Conservation (phyloP, 768 basidiomycete genomes). For the Termitomyces heimii region DNA sequence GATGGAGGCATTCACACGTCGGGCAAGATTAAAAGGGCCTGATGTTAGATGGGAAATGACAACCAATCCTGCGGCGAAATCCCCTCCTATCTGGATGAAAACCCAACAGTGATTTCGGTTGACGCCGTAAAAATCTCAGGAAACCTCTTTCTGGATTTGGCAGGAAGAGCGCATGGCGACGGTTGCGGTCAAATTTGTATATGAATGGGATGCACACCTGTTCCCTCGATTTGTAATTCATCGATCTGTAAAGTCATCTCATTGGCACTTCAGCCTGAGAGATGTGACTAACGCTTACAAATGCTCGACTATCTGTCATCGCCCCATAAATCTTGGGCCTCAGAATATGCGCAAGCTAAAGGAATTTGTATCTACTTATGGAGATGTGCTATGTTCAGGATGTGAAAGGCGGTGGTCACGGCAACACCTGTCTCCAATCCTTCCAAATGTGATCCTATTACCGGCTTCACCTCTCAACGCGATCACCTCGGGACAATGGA, state of each 20-base stretch:
- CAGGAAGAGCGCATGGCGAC: not conserved
- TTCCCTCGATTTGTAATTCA: not conserved
- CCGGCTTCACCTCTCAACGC: not conserved
- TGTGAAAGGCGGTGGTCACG: not conserved
- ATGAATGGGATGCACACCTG: not conserved
- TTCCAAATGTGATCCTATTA: not conserved
- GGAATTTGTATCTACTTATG: not conserved
- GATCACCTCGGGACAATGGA: not conserved
- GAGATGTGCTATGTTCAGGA: not conserved
- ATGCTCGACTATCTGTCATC: not conserved
- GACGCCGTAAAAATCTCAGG: not conserved
- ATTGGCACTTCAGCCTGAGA: not conserved
- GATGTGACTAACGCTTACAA: not conserved
- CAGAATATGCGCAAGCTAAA: not conserved
- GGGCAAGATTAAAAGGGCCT: not conserved
- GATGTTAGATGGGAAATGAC: not conserved
- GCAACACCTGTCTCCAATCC: not conserved
- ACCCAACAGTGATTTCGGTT: not conserved
- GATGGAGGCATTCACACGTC: not conserved
- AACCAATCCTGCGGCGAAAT: not conserved
- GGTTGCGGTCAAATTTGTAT: not conserved
- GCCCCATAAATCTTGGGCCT: not conserved
- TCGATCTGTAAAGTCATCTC: not conserved
- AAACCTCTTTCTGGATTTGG: not conserved
- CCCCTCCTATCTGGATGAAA: not conserved